A percentile compares a stretch with the other conserved stretches of the same genome.
phyloP scores from a whole-genome alignment of 768 basidiomycete species.

The Suillus paluster region DNA sequence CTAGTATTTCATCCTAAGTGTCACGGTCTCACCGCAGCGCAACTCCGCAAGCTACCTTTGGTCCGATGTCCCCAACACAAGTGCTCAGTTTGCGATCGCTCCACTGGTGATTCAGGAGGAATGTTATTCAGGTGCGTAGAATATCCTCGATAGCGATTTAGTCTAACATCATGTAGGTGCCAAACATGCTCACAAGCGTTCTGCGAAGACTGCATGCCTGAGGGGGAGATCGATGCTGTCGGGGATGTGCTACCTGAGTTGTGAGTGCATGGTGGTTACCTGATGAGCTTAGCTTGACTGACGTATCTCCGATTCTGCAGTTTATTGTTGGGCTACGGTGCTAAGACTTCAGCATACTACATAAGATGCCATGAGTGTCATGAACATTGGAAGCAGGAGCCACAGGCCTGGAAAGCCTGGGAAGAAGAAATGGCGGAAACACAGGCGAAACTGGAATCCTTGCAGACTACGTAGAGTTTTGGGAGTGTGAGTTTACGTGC shows the following conservation, averaged over 20 bases:
- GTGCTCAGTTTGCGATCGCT: slow-evolving; percentile 49
- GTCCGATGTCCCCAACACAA: slow-evolving; percentile 54
- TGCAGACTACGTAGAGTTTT: not conserved
- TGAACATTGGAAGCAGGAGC: slow-evolving; percentile 39
- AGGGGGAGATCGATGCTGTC: slow-evolving; percentile 52
- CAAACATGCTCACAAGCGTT: slow-evolving; percentile 62
- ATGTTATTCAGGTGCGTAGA: slow-evolving; percentile 57
- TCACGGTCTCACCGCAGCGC: slow-evolving; percentile 40
- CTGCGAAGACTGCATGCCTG: slow-evolving; percentile 64
- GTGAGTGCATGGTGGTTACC: slow-evolving; percentile 40
- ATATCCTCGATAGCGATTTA: not conserved
- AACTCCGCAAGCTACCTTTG: slow-evolving; percentile 29
- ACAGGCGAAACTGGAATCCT: slow-evolving; percentile 35
- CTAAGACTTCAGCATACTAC: slow-evolving; percentile 44
- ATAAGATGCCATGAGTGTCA: slow-evolving; percentile 57
- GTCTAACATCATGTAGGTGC: slow-evolving; percentile 45
- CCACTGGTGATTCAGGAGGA: slow-evolving; percentile 52
- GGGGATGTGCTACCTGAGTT: slow-evolving; percentile 64
- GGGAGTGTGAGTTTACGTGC: not conserved
- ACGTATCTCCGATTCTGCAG: slow-evolving; percentile 31
- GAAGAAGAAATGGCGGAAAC: slow-evolving; percentile 45
- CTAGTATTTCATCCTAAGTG: slow-evolving; percentile 61
- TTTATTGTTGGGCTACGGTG: slow-evolving; percentile 43
- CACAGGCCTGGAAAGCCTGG: slow-evolving; percentile 47
- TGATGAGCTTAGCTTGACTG: slow-evolving; percentile 9